Conservation (phyloP, 805 yeast genomes). For the Blastobotrys muscicola region DNA sequence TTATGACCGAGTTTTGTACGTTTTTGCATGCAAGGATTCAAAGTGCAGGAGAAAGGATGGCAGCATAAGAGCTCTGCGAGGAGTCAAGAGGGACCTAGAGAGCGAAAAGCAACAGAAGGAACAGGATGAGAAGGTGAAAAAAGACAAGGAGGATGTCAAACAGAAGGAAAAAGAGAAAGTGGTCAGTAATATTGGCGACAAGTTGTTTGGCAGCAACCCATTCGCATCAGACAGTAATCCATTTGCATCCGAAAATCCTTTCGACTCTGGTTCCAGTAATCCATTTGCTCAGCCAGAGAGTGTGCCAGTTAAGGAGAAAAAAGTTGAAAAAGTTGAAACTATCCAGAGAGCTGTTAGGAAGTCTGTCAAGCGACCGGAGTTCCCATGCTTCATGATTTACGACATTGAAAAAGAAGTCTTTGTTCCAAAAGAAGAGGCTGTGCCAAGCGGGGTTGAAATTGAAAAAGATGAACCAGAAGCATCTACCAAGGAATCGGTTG, state of each 20-base stretch:
- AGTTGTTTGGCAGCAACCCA: conserved; percentile 8
- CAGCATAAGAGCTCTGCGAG: conserved; percentile 66
- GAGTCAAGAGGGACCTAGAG: conserved; percentile 51
- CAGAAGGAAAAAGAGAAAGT: neutral
- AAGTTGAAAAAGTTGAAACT: too few relatives aligned
- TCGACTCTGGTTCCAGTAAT: conserved; percentile 4
- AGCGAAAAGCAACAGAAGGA: conserved; percentile 34
- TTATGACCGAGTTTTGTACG: conserved; percentile 74
- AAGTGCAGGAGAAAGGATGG: conserved; percentile 64
- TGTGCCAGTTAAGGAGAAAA: conserved; percentile 4
- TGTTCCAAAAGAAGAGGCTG: conserved; percentile 35
- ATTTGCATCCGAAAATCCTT: conserved; percentile 13
- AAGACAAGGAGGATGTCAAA: conserved; percentile 9
- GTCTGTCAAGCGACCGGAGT: neutral
- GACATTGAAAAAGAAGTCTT: conserved; percentile 60
- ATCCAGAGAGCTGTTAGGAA: conserved; percentile 2
- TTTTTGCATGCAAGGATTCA: conserved; percentile 61
- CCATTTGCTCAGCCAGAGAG: conserved; percentile 2
- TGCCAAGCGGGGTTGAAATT: conserved; percentile 33
- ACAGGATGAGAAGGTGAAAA: conserved; percentile 9
- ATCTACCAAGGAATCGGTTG: conserved; percentile 15
- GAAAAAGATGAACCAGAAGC: conserved; percentile 18
- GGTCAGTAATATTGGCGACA: neutral
- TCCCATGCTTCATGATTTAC: too few relatives aligned
- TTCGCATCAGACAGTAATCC: conserved; percentile 10